Conservation (phyloP, 495 filamentous ascomycete species). For the Xylaria curta region DNA sequence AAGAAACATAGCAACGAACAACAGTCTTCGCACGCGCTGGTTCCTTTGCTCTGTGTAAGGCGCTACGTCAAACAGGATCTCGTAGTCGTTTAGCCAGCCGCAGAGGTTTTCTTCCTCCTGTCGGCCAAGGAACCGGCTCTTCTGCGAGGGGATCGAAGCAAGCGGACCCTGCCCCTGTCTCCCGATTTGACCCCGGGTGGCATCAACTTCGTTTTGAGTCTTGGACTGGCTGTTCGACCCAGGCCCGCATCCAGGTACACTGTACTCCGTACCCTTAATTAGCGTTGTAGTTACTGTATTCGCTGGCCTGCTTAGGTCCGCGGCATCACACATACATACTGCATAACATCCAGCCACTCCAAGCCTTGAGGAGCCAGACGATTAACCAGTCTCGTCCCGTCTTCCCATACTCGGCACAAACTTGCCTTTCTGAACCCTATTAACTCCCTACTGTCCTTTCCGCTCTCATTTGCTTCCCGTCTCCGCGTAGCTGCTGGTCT, state of each 20-base stretch:
- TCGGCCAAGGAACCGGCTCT: conserved; percentile 17
- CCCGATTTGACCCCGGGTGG: conserved; percentile 13
- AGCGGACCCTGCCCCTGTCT: conserved; percentile 26
- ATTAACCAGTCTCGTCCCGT: conserved; percentile 39
- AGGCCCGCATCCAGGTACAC: not conserved
- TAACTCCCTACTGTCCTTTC: conserved; percentile 37
- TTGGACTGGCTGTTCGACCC: conserved; percentile 9
- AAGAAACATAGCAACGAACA: conserved; percentile 2
- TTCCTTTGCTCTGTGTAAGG: not conserved
- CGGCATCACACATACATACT: conserved; percentile 25
- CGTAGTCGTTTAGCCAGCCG: not conserved
- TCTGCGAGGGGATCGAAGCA: conserved; percentile 5
- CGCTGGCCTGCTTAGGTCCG: conserved; percentile 12
- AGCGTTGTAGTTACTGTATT: conserved; percentile 22
- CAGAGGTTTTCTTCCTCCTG: not conserved
- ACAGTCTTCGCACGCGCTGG: not conserved
- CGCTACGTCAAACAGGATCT: conserved; percentile 9
- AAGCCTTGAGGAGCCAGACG: conserved; percentile 29
- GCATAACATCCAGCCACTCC: conserved; percentile 28
- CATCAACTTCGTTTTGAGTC: conserved; percentile 27
- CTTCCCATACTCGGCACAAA: conserved; percentile 38
- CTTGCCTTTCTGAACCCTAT: conserved; percentile 32
- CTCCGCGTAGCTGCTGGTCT: conserved; percentile 34
- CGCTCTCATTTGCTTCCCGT: conserved; percentile 33
- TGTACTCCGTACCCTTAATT: conserved; percentile 29